Evolutionary conservation across 202 grass and related monocot species (phyloP), one percentile per base, ranked within the genome.

Genomic region (Bolboschoenoplectus hybrid): DNA sequence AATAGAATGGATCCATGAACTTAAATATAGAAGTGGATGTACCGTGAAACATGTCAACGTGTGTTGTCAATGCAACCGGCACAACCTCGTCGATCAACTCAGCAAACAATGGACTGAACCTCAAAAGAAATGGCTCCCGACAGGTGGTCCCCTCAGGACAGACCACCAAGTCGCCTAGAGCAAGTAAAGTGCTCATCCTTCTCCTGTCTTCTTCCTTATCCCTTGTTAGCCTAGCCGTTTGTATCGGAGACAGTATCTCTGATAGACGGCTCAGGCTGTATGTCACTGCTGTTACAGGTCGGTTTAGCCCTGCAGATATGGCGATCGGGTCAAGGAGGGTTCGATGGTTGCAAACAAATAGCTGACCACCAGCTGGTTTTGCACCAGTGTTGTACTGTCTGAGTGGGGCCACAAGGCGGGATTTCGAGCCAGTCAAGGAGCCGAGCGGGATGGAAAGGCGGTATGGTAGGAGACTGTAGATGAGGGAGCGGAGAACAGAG

Each of bases 51-150:
- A 92, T 95, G 84, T 53, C 72, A 10, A 89, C 85, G n/a, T 49
- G 36, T 14, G 90, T 84, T 64, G 82, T 83, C 35, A 94, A 74
- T 44, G 93, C 93, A 5, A 94, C 93, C 6, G 93, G 90, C 58
- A 84, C 82, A 20, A 88, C 88, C 20, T 36, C 89, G 11, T 57
- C 90, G 5, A 77, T 88, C 49, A 94, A 81, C 87, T 94, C 93
- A 8, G 89, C 85, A 83, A 94, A 94, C 57, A 94, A 89, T 7
- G 90, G 85, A 87, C 93, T 92, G 90, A 94, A 89, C 11, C 93
- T 86, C 17, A 94, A 82, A 63, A 94, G 79, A 87, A 80, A 92
- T 39, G 39, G 56, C 84, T 92, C 91, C 53, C 91, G 64, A 82
- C 91, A 92, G 5, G 91, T 92, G 3, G 91, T 92, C 11, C 91